Base-by-base conservation (phyloP, 2,329 filamentous ascomycete genomes). In the Macrophomina phaseolina region DNA sequence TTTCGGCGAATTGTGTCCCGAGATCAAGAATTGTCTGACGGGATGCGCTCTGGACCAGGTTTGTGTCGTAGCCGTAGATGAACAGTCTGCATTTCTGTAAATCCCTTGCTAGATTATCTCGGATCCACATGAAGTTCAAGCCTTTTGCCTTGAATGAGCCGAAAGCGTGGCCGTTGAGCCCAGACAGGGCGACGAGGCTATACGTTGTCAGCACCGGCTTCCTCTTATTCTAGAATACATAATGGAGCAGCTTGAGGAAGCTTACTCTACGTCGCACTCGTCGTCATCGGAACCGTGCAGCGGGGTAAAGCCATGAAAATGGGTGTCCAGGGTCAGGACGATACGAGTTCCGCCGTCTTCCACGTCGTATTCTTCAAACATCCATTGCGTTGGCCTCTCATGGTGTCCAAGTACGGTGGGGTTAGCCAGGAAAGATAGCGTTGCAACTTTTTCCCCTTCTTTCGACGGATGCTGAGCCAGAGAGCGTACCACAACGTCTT, bases 91-190 rank as follows among this genome's bases (percentile, higher is more conserved):
- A 45, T 0, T 6, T 45, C 23, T 23, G 38, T 4, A 60, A 32
- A 5, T 60, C 36, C 1, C 6, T 32, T 2, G 38, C n/a, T 3
- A 60, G 2, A 0, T 23, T 23, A 34, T 60, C 55, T 2, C 55
- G 23, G 12, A 60, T 34, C 28, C 55, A 60, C 55, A 60, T 60
- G 28, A 45, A 60, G 3, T 18, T 18, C 6, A 32, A 6, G 4
- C 38, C 55, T 45, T 60, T 60, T n/a, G 55, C 55, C 34, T 60
- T 46, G 55, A 60, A 60, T 30, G 55, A 60, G 18, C 55, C 55
- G 38, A 60, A 60, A 11, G 55, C 55, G 45, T 60, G 55, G 0
- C 55, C 55, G 28, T 60, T 60, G 7, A 60, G 55, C 4, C 55
- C 55, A 9, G 55, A 45, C 11, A 60, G 36, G 8, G 38, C 40